Evolutionary conservation across 164 flowering plant species (phyloP), one percentile per base, ranked within the genome.

Genomic region (Euptelea pleiosperma): DNA sequence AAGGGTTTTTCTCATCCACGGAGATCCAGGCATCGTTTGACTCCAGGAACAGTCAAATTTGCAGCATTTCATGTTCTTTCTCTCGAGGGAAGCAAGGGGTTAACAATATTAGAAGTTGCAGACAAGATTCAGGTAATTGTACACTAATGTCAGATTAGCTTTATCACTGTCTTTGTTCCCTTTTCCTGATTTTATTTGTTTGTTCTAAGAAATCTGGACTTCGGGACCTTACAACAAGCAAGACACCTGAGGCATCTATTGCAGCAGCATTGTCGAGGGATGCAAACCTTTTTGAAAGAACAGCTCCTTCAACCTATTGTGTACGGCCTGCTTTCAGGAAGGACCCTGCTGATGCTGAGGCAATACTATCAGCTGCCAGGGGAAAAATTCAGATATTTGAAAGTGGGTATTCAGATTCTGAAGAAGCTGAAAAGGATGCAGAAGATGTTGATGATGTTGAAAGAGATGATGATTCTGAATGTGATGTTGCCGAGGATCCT

Each of bases 181-280:
- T 31, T 58, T 39, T 50, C 22, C 60, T 45, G 35, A 65, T 18
- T 50, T 46, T 46, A 4, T 53, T 69, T 33, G 16, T 73, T 37
- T 42, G 15, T 37, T 63, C 36, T 30, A 15, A 91, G 96, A 89
- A 79, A 89, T 88, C 95, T 70, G 98, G 98, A 28, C 87, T 89
- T 44, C 77, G 98, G 53, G 96, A 91, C 70, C 86, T 91, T 46
- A 86, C 90, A 6, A 89, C 98, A 29, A 91, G 96, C 79, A 91
- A 87, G 79, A 91, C 98, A 37, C 96, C 98, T 18, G 96, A 91
- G 65, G 98, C 98, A 28, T 91, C 98, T 35, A 83, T 91, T 69
- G 82, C 95, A 42, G 98, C 90, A 70, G 96, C 98, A 49, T 73
- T 91, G 63, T 84, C 98, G 6, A 85, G 98, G 70, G 98, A 91